phyloP scores from a whole-genome alignment of 371 early-diverging fungal genomes.

The Polyrhizophydium stewartii region DNA sequence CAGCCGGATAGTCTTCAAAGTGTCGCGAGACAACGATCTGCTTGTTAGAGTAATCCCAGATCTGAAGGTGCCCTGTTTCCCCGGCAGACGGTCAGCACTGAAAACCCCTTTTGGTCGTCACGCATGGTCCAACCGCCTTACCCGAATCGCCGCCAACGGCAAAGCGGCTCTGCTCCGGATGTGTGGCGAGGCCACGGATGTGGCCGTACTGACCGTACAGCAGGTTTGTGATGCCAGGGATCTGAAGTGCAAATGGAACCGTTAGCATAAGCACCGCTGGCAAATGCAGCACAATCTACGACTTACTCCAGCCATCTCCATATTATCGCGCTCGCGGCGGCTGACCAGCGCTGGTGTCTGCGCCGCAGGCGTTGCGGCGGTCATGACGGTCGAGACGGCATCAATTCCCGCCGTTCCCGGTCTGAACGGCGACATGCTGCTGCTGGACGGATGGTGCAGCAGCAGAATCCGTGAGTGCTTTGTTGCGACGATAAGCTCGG shows the following conservation, averaged over 20 bases:
- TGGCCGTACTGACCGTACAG: constrained; percentile 29
- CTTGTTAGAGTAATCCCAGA: constrained; percentile 36
- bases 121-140: not conserved
- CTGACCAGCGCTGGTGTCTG: not conserved
- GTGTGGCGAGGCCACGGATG: constrained; percentile 27
- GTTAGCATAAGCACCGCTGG: not conserved
- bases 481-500: constrained; percentile 35
- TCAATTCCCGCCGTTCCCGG: not conserved
- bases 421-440: not conserved
- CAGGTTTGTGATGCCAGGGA: constrained; percentile 12
- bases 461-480: constrained; percentile 22
- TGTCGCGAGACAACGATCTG: constrained; percentile 14
- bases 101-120: not conserved
- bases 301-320: not conserved
- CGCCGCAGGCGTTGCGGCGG: not conserved
- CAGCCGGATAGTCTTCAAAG: constrained; percentile 19
- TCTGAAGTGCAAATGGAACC: not conserved
- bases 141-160: constrained; percentile 35
- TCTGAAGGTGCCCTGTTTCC: constrained; percentile 25
- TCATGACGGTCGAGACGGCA: not conserved
- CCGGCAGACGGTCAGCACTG: no score
- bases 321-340: not conserved
- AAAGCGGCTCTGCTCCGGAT: constrained; percentile 27
- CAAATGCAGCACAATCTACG: no score
- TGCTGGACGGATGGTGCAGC: not conserved